Conservation (phyloP, 148 eudicot genomes). For the Rhododendron williamsianum region DNA sequence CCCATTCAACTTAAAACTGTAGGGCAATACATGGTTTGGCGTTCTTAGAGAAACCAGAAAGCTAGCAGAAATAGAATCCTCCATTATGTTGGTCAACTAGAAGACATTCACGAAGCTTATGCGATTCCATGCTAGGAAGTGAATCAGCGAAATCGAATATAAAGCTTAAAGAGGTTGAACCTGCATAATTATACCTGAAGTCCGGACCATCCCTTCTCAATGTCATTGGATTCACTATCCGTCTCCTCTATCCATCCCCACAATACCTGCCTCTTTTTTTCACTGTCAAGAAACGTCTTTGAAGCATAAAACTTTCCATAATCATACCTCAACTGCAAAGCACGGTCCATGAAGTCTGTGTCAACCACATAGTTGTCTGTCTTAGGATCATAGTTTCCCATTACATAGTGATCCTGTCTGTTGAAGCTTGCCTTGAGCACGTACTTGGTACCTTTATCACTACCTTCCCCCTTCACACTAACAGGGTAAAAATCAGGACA, state of each 20-base stretch:
- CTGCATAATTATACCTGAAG: conserved; percentile 15
- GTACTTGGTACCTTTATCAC: not conserved
- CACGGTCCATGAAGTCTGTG: not conserved
- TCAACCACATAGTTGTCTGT: conserved; percentile 9
- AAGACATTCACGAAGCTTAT: not conserved
- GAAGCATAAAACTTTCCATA: conserved; percentile 27
- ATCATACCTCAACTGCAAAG: conserved; percentile 18
- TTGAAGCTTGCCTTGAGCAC: conserved; percentile 21
- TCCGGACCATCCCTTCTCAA: conserved; percentile 30
- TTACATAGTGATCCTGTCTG: conserved; percentile 4
- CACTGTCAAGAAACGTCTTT: conserved; percentile 22
- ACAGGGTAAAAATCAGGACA: conserved; percentile 29
- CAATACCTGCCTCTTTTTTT: conserved; percentile 15
- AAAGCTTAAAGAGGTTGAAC: not conserved
- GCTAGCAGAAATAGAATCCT: not conserved
- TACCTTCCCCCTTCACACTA: not conserved
- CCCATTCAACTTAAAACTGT: not conserved
- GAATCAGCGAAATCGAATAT: not conserved
- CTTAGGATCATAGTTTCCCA: conserved; percentile 16
- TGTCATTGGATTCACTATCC: conserved; percentile 13
- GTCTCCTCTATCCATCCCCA: conserved; percentile 28
- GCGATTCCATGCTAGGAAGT: not conserved
- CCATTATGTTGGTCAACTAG: not conserved
- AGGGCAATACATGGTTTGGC: not conserved
- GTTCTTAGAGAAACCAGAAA: not conserved